A percentile compares a stretch with the other conserved stretches of the same genome.
Conservation (phyloP, 2,329 filamentous ascomycete species). For the Neodidymelliopsis sp. region DNA sequence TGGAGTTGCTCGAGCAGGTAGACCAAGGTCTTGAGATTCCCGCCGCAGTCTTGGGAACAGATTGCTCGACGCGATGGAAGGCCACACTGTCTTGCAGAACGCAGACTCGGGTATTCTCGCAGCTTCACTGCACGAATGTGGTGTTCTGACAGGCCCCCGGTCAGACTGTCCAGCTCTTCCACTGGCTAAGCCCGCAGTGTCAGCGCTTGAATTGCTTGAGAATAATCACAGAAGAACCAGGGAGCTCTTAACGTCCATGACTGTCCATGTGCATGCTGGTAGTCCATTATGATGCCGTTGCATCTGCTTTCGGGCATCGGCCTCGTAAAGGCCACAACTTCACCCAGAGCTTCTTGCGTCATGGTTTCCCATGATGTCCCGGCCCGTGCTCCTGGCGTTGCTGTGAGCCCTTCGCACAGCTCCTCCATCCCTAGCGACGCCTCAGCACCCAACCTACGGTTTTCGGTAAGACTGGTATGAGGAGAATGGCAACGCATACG, state of each 20-base stretch:
- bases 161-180: background rate
- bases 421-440: background rate
- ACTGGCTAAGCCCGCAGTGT: background rate
- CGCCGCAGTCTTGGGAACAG: background rate
- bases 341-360: background rate
- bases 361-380: background rate
- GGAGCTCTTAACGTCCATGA: background rate
- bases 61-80: background rate
- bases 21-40: background rate
- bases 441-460: background rate
- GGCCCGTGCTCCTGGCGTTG: constrained; percentile 6
- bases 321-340: background rate
- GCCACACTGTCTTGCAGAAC: background rate
- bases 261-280: background rate
- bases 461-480: background rate
- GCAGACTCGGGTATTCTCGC: no score
- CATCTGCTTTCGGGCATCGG: background rate
- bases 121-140: background rate
- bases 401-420: background rate
- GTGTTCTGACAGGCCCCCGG: background rate
- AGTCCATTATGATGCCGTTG: background rate
- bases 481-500: background rate
- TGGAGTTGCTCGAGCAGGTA: background rate
- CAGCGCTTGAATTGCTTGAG: background rate
- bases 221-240: background rate